Percentiles rank a stretch among this genome's conserved stretches.
Conservation (phyloP, 1,139 yeast species). For the Pichia inconspicua region DNA sequence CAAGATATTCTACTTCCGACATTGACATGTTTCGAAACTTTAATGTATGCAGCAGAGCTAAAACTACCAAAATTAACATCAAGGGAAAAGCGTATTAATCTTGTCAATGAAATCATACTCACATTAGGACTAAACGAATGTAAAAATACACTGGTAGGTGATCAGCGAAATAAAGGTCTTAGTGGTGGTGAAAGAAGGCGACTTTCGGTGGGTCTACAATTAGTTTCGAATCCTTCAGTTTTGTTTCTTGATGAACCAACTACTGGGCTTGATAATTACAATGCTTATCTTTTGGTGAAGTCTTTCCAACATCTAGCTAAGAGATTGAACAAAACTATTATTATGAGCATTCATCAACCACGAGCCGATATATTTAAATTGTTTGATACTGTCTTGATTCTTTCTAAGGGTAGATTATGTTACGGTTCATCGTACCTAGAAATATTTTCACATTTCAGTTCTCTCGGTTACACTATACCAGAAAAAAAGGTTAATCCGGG, state of each 20-base stretch:
- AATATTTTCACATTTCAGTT: constrained; percentile 39
- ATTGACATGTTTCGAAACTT: constrained; percentile 63
- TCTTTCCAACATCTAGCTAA: constrained; percentile 51
- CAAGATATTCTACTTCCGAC: constrained; percentile 68
- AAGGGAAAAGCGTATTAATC: constrained; percentile 32
- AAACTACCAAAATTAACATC: constrained; percentile 42
- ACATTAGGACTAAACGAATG: constrained; percentile 59
- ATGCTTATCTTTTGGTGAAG: constrained; percentile 59
- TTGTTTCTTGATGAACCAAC: constrained; percentile 84
- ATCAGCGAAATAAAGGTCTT: constrained; percentile 54
- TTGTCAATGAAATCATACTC: constrained; percentile 56
- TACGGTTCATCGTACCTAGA: constrained; percentile 22
- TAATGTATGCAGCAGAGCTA: constrained; percentile 62
- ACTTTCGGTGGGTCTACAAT: constrained; percentile 69
- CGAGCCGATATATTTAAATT: constrained; percentile 67
- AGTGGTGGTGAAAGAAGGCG: constrained; percentile 86
- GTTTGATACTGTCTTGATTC: constrained; percentile 64
- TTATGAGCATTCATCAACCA: constrained; percentile 80
- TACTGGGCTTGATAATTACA: constrained; percentile 76
- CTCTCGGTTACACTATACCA: constrained; percentile 40
- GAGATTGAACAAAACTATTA: constrained; percentile 57
- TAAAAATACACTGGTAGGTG: constrained; percentile 50
- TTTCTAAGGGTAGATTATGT: constrained; percentile 45
- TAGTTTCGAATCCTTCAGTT: constrained; percentile 67
- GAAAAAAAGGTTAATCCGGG: constrained; percentile 43